Evolutionary conservation across 306 rosid genomes (phyloP).

Genomic region (Pachyrhizus erosus): DNA sequence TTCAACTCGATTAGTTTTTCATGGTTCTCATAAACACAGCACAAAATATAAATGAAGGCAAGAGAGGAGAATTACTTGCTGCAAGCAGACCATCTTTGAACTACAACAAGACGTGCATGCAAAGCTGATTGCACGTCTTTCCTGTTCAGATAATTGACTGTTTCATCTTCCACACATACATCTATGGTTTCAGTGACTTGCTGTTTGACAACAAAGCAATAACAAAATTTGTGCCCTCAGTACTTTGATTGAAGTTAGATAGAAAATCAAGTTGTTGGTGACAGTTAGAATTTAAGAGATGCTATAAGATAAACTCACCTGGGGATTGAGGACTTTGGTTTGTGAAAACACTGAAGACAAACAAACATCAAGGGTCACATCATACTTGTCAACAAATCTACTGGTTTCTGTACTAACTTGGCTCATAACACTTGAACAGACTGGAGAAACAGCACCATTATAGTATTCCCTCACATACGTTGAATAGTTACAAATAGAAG

Average conservation of each 20-base stretch:
- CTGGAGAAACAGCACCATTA: constrained; percentile 52
- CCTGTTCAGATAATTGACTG: constrained; percentile 78
- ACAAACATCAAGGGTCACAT: constrained; percentile 88
- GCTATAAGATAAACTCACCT: constrained; percentile 42
- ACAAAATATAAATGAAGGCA: neutral
- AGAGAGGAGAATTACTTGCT: constrained; percentile 69
- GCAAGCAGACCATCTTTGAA: constrained; percentile 81
- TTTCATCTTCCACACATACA: constrained; percentile 96
- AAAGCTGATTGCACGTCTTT: constrained; percentile 82
- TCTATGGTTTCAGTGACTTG: constrained; percentile 73
- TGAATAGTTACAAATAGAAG: constrained; percentile 58
- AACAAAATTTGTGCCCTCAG: constrained; percentile 18
- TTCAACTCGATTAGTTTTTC: neutral
- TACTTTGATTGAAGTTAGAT: constrained; percentile 15
- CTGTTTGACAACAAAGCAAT: constrained; percentile 50
- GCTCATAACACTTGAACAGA: constrained; percentile 66
- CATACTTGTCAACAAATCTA: constrained; percentile 76
- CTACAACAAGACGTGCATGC: constrained; percentile 84
- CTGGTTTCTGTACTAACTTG: constrained; percentile 80
- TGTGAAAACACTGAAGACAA: constrained; percentile 72
- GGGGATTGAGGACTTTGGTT: constrained; percentile 64
- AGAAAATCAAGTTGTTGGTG: neutral
- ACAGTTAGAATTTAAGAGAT: neutral
- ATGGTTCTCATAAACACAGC: neutral
- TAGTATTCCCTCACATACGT: constrained; percentile 58